Conservation (phyloP, 805 yeast genomes). For the Spathaspora girioi region DNA sequence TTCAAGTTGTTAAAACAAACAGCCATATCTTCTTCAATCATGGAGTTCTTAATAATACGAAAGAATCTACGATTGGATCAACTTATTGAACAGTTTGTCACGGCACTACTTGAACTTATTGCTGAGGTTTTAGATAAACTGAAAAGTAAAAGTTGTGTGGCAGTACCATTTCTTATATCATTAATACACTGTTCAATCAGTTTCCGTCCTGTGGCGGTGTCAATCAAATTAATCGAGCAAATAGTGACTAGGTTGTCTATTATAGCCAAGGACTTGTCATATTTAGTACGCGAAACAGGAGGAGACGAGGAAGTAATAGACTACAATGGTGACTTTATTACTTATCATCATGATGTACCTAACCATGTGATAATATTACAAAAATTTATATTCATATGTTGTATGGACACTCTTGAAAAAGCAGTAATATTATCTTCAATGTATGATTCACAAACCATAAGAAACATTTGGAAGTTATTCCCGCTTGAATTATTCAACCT, state of each 20-base stretch:
- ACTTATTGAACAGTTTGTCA: conserved; percentile 39
- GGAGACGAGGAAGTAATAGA: conserved; percentile 9
- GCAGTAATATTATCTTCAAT: conserved; percentile 27
- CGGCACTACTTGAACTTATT: conserved; percentile 22
- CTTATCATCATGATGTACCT: conserved; percentile 27
- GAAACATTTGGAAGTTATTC: conserved; percentile 19
- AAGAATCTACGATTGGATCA: conserved; percentile 49
- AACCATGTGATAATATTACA: conserved; percentile 39
- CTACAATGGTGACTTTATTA: conserved; percentile 14
- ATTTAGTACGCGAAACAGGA: conserved; percentile 9
- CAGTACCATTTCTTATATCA: conserved; percentile 60
- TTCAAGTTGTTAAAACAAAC: conserved; percentile 21
- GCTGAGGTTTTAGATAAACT: conserved; percentile 16
- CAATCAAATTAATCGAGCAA: conserved; percentile 22
- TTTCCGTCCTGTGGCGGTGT: conserved; percentile 63
- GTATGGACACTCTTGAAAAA: conserved; percentile 56
- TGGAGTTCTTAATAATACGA: conserved; percentile 40
- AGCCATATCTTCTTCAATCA: conserved; percentile 33
- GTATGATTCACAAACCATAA: conserved; percentile 17
- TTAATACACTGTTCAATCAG: conserved; percentile 51
- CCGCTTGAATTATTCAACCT: conserved; percentile 29
- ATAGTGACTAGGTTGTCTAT: conserved; percentile 14
- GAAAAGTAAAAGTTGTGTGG: conserved; percentile 19
- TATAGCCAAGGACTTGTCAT: conserved; percentile 18
- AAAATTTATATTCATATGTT: conserved; percentile 45